Evolutionary conservation across 2,329 filamentous ascomycete genomes (phyloP).

Genomic region (Penicillium brasilianum): DNA sequence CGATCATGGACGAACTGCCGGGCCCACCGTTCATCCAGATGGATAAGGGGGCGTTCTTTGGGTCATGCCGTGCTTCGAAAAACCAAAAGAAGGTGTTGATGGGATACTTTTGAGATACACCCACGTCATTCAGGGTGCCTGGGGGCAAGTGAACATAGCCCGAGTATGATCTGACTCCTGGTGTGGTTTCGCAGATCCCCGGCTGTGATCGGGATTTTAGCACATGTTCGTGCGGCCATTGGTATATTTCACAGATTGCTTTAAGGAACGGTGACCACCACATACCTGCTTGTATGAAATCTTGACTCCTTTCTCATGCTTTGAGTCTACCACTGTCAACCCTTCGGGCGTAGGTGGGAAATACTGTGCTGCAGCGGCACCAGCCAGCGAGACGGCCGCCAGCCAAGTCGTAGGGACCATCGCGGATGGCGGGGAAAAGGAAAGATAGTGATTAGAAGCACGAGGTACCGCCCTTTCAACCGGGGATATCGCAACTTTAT

Average conservation of each 20-base stretch:
- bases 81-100: constrained; percentile 72
- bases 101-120: constrained; percentile 57
- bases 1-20: constrained; percentile 63
- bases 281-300: constrained; percentile 55
- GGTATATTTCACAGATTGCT: not conserved
- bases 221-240: not conserved
- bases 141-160: constrained; percentile 65
- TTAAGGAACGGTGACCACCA: not conserved
- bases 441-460: not conserved
- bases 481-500: not conserved
- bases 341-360: constrained; percentile 50
- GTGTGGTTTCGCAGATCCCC: constrained; percentile 62
- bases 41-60: constrained; percentile 60
- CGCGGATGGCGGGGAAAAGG: not conserved
- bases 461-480: not conserved
- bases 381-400: constrained; percentile 26
- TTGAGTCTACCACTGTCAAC: constrained; percentile 50
- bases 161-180: constrained; percentile 61
- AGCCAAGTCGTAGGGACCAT: constrained; percentile 16
- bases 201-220: constrained; percentile 35
- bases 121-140: constrained; percentile 46
- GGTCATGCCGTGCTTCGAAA: constrained; percentile 61
- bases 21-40: constrained; percentile 69
- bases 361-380: constrained; percentile 37
- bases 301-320: constrained; percentile 48